Base-by-base conservation (phyloP, 371 early-diverging fungal species). In the Rhizopus stolonifer region DNA sequence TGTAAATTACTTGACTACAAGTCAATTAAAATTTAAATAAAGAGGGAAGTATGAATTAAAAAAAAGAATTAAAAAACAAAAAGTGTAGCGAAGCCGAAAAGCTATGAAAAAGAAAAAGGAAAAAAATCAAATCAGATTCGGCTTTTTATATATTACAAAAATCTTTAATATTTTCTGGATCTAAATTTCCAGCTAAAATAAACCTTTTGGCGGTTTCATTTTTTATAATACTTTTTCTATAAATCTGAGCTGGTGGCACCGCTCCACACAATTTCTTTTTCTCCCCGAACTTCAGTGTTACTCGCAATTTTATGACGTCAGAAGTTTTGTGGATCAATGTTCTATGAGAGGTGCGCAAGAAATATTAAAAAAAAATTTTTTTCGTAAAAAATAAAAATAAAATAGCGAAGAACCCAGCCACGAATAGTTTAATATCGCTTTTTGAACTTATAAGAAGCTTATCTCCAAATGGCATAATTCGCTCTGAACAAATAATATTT, bases 141-240 rank as follows among this genome's bases (percentile, higher is more conserved):
- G 17, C 21, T 6, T 15, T 19, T 42, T 42, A 42, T 21, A 42
- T 42, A 19, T 7, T 4, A 29, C 7, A 10, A 29, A 29, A 29
- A 29, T 7, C n/a, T n/a, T 29, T 29, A 29, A 29, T 29, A 7
- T 7, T 29, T 29, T 29, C 31, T 29, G 31, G 31, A 29, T 29
- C 31, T 29, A 29, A 29, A 29, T 29, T 29, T 29, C 31, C 42
- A 42, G n/a, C 42, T 42, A 42, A 42, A 42, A 42, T 42, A 21
- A 42, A 42, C 17, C 42, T 9, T 19, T 42, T 42, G 21, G 42
- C 42, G 42, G 42, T 42, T 42, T 42, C 42, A 42, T 11, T 36
- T 36, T 42, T 42, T 42, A 42, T 42, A 42, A 42, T 42, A 42
- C 42, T n/a, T 21, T 42, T 42, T 42, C 42, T 42, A 42, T 42